Percentiles rank a stretch among this genome's conserved stretches.
These are phyloP conservation scores for Myxozyma vanderwaltii DNA, from an alignment of 805 yeast genomes.

Conservation along the genomic window DNA sequence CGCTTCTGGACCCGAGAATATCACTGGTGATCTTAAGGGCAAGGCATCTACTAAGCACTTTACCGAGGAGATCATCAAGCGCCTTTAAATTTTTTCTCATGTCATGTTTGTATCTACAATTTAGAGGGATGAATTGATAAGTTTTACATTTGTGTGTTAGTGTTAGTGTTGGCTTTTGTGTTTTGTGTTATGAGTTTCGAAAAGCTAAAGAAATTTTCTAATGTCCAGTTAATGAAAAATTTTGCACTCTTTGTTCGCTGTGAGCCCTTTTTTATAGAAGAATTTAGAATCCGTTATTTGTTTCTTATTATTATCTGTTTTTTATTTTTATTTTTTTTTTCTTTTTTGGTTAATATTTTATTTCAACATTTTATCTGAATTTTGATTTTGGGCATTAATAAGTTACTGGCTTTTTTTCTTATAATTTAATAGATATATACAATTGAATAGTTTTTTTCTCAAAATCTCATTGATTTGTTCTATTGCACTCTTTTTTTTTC, in stretches of 20 bases:
- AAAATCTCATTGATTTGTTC: too few relatives aligned
- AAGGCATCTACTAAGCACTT: constrained; percentile 83
- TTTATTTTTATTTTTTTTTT: neutral
- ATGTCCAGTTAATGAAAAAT: too few relatives aligned
- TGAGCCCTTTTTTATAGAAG: neutral
- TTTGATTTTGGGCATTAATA: too few relatives aligned
- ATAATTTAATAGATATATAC: neutral
- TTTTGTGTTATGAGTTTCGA: neutral
- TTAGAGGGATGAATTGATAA: neutral
- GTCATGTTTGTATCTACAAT: too few relatives aligned
- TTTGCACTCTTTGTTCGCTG: neutral
- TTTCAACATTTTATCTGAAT: neutral
- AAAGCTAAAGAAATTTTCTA: neutral
- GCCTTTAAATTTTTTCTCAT: constrained; percentile 24
- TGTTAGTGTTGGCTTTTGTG: neutral
- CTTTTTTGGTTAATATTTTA: too few relatives aligned
- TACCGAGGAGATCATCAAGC: constrained; percentile 81
- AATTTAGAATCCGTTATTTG: neutral
- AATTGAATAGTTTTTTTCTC: too few relatives aligned
- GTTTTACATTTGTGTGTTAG: too few relatives aligned
- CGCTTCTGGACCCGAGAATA: constrained; percentile 93
- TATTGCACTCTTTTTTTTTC: neutral
- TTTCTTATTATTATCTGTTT: neutral
- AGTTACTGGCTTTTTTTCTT: neutral
- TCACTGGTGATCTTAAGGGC: constrained; percentile 97